Evolutionary conservation across 225 moss, liverwort and hornwort genomes (phyloP), one percentile per base, ranked within the genome.

Genomic region (Asterella californica): DNA sequence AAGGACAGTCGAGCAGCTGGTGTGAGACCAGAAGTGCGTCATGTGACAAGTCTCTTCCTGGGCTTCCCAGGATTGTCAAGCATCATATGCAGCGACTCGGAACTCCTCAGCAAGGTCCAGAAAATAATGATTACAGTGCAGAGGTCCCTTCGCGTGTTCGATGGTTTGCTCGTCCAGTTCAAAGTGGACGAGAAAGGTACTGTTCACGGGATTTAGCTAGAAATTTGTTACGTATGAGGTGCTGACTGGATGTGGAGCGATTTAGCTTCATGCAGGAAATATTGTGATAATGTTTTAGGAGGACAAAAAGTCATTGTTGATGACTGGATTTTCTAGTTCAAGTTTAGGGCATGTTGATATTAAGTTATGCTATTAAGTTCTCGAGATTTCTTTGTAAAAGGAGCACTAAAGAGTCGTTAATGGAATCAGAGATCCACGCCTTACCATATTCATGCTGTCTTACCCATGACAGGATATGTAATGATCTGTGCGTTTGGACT

Each of bases 171-270:
- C 72, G 79, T 83, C 30, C 89, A 89, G 57, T 89, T 89, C 79
- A 84, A 87, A 76, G 83, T 87, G 89, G 89, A 89, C 78, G 89
- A 89, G 63, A 89, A 89, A 77, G 89, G 89, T 89, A 50, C n/a
- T 53, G 49, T 67, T 11, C 57, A 24, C 29, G 67, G 30, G 15
- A 14, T 67, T 67, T 32, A 27, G 1, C 67, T 11, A 32, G 7
- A 6, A 27, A 67, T 7, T 27, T 12, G 15, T 67, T 27, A 32
- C 10, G 6, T 1, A 21, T 66, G 3, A 66, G 65, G 47, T 11
- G 22, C 9, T 73, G 72, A 27, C 25, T 6, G 6, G 73, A 27
- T n/a, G 38, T 37, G 25, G n/a, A 73, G 27, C 37, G 49, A 72
- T 48, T 19, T n/a, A 72, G 27, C 48, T 72, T 47, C 49, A 72